Percentiles rank a stretch among this genome's conserved stretches.
Evolutionary conservation across 2,329 filamentous ascomycete species (phyloP).

Genomic region (Pseudocercospora cruenta): DNA sequence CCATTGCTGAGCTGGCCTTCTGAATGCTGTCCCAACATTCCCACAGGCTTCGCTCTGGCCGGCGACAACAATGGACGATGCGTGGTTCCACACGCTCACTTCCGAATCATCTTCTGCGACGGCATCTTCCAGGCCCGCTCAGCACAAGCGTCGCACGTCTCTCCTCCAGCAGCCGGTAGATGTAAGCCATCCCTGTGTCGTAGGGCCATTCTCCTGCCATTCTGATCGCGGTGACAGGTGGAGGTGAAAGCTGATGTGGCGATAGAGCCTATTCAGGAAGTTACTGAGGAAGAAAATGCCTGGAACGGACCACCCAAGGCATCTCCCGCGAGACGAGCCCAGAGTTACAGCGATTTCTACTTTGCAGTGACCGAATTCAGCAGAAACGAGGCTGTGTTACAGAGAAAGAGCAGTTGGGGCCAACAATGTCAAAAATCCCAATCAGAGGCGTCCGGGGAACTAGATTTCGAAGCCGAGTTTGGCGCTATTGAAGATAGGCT

Average conservation of each 20-base stretch:
- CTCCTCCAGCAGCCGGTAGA: conserved; percentile 58
- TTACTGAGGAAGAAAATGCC: conserved; percentile 57
- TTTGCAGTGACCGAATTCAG: conserved; percentile 63
- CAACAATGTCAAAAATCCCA: conserved; percentile 27
- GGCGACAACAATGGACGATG: conserved; percentile 62
- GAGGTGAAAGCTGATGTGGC: conserved; percentile 58
- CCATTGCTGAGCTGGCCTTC: neutral
- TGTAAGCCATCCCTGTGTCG: conserved; percentile 46
- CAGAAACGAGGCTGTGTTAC: conserved; percentile 53
- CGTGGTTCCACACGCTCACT: conserved; percentile 73
- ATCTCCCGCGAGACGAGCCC: conserved; percentile 66
- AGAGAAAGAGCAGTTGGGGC: conserved; percentile 44
- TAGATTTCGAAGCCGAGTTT: conserved; percentile 65
- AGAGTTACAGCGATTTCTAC: conserved; percentile 80
- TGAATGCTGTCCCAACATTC: neutral
- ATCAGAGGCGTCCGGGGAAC: conserved; percentile 38
- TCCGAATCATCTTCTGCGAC: conserved; percentile 62
- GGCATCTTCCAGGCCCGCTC: conserved; percentile 58
- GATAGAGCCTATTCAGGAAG: conserved; percentile 59
- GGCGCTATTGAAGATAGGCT: conserved; percentile 66
- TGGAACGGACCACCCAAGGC: conserved; percentile 65
- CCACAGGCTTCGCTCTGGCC: conserved; percentile 6
- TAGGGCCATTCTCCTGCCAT: conserved; percentile 35
- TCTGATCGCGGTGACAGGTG: conserved; percentile 56
- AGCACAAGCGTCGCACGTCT: conserved; percentile 69